These are phyloP conservation scores for Lactarius sp. DNA, from an alignment of 768 basidiomycete species.

Conservation along the genomic window DNA sequence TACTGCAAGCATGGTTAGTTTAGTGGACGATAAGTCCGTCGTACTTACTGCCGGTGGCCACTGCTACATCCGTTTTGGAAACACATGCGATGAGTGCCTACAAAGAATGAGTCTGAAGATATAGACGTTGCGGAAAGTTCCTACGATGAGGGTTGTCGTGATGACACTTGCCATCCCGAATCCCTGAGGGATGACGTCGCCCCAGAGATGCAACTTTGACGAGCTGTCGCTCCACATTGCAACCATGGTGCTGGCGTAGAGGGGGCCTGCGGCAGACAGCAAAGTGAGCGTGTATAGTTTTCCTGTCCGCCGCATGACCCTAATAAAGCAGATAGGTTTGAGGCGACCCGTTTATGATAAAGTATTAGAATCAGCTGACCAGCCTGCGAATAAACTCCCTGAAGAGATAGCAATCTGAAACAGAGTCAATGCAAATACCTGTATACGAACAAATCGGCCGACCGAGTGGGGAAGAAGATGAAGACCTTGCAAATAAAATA, in stretches of 20 bases:
- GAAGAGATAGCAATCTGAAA: constrained; percentile 68
- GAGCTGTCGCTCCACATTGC: constrained; percentile 63
- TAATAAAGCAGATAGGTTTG: constrained; percentile 30
- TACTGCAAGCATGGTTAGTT: constrained; percentile 43
- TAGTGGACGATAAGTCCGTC: background rate
- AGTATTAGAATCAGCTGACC: constrained; percentile 40
- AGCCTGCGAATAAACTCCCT: constrained; percentile 87
- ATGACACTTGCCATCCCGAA: constrained; percentile 82
- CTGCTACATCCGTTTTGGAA: constrained; percentile 73
- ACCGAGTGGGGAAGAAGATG: constrained; percentile 91
- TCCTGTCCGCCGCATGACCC: constrained; percentile 84
- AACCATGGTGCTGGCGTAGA: constrained; percentile 58
- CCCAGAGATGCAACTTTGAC: constrained; percentile 60
- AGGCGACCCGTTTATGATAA: constrained; percentile 9
- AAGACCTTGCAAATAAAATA: constrained; percentile 45
- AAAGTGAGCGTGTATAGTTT: constrained; percentile 77
- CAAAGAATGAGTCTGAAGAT: constrained; percentile 10
- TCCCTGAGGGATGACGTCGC: constrained; percentile 75
- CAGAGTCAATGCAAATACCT: constrained; percentile 17
- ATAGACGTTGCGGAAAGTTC: constrained; percentile 29
- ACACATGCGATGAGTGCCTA: constrained; percentile 88
- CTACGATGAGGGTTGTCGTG: constrained; percentile 80
- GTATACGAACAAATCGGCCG: constrained; percentile 31
- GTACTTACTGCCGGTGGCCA: constrained; percentile 83
- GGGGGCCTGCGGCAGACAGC: constrained; percentile 52